Percentiles rank a stretch among this genome's conserved stretches.
These are phyloP conservation scores for Amylostereum areolatum DNA, from an alignment of 1,284 basidiomycete genomes.

Conservation along the genomic window DNA sequence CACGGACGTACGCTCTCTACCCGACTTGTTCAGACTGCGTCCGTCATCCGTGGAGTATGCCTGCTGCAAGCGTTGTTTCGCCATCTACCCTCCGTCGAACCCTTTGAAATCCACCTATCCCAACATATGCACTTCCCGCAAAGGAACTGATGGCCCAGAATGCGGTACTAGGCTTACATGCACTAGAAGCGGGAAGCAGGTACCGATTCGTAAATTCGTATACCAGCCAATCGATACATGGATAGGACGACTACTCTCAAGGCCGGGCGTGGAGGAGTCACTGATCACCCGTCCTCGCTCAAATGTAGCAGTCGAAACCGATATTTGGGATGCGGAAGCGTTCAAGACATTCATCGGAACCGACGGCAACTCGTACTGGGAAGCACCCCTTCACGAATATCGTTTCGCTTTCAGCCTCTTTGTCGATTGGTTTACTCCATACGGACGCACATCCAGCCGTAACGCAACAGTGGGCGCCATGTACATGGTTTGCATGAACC, in stretches of 20 bases:
- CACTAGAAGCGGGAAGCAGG: no score
- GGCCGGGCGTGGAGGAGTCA: neutral
- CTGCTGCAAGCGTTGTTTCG: no score
- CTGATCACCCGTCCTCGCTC: neutral
- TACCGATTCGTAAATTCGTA: no score
- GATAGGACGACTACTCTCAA: neutral
- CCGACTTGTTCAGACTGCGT: neutral
- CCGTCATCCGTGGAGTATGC: neutral
- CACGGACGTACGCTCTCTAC: neutral
- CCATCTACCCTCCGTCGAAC: no score
- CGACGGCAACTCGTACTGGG: neutral
- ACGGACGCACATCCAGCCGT: conserved; percentile 18
- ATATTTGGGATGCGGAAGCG: neutral
- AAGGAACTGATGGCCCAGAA: no score
- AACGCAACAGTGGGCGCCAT: conserved; percentile 25
- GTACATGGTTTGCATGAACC: conserved; percentile 23
- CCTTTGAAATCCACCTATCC: no score
- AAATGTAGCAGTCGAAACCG: neutral
- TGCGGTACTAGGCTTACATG: no score
- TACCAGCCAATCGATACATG: neutral
- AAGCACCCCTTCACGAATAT: neutral
- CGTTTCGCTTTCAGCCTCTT: conserved; percentile 23
- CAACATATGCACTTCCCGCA: no score
- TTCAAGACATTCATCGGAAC: neutral
- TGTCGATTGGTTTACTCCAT: conserved; percentile 35